Evolutionary conservation across 495 filamentous ascomycete species (phyloP).

Genomic region (Schizothecium vesticola): DNA sequence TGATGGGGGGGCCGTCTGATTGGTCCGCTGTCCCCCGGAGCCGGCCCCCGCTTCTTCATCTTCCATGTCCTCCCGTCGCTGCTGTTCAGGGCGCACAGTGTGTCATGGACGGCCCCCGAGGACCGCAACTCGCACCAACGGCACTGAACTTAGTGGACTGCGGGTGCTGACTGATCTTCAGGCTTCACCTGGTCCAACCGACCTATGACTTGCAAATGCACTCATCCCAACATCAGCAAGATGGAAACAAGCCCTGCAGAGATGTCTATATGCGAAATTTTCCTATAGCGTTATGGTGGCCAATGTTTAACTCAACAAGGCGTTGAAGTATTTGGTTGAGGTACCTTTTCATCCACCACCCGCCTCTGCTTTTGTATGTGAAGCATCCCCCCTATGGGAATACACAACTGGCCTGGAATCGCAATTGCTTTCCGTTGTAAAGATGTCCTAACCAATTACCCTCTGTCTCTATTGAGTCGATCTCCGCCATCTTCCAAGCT

Average conservation of each 20-base stretch:
- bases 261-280: not conserved
- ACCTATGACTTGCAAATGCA: not conserved
- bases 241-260: not conserved
- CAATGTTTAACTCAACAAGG: not conserved
- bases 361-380: not conserved
- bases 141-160: not conserved
- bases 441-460: not conserved
- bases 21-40: slow-evolving; percentile 13
- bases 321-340: not conserved
- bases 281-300: not conserved
- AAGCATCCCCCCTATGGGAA: too few species aligned
- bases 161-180: not conserved
- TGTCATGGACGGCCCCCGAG: not conserved
- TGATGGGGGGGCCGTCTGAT: slow-evolving; percentile 20
- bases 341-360: not conserved
- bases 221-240: not conserved
- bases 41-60: slow-evolving; percentile 1
- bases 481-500: not conserved
- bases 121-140: not conserved
- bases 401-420: not conserved
- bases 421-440: not conserved
- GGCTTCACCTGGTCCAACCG: not conserved
- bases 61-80: not conserved
- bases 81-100: slow-evolving; percentile 8
- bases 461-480: not conserved